These are phyloP conservation scores for Flaveria bidentis DNA, from an alignment of 129 eudicot species.

Conservation along the genomic window DNA sequence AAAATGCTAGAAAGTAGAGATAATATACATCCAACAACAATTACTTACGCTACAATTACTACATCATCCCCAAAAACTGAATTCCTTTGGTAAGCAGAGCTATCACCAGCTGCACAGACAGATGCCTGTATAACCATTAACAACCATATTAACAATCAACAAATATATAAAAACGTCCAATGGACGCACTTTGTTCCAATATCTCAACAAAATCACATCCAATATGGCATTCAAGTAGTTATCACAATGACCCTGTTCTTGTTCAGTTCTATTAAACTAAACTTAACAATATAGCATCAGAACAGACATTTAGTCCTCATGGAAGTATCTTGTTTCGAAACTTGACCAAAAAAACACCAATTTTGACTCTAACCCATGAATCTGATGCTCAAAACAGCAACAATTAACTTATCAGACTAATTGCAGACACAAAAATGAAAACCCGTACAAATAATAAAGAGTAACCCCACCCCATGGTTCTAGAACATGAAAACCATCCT, in stretches of 20 bases:
- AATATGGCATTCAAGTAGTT: not conserved
- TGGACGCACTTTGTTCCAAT: not conserved
- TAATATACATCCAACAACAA: not conserved
- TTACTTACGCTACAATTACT: constrained; percentile 92
- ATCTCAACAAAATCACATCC: not conserved
- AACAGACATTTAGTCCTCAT: not conserved
- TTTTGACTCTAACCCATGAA: not conserved
- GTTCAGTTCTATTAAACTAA: not conserved
- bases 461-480: not conserved
- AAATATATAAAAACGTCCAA: not conserved
- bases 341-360: constrained; percentile 7
- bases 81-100: constrained; percentile 81
- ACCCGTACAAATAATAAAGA: not conserved
- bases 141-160: not conserved
- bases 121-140: constrained; percentile 60
- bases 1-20: not conserved
- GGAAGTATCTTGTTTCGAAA: constrained; percentile 5
- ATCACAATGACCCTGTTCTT: not conserved
- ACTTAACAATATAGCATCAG: not conserved
- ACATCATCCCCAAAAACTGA: constrained; percentile 87
- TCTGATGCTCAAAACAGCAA: not conserved
- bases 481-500: not conserved
- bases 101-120: constrained; percentile 82
- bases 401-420: not conserved
- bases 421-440: not conserved